Evolutionary conservation across 495 filamentous ascomycete genomes (phyloP).

Genomic region (Elasticomyces elasticus): DNA sequence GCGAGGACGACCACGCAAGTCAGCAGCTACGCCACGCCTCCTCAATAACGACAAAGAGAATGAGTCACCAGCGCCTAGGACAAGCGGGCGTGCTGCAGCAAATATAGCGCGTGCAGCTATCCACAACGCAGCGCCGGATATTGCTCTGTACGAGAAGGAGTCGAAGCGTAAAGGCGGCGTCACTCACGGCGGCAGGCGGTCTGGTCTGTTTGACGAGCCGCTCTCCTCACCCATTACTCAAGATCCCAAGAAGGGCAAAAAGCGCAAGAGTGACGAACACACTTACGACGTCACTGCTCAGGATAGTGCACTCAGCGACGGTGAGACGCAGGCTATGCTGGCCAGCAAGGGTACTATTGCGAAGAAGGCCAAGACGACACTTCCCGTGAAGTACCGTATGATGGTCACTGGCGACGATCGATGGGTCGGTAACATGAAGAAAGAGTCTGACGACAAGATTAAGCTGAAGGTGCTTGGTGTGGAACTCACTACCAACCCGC

Average conservation of each 20-base stretch:
- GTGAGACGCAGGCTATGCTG: slow-evolving; percentile 24
- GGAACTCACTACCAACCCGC: slow-evolving; percentile 58
- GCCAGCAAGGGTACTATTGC: slow-evolving; percentile 29
- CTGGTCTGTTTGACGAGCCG: slow-evolving; percentile 35
- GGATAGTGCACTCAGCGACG: slow-evolving; percentile 41
- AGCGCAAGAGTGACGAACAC: slow-evolving; percentile 36
- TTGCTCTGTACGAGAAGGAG: slow-evolving; percentile 87
- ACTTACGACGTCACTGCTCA: slow-evolving; percentile 46
- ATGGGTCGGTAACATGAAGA: slow-evolving; percentile 58
- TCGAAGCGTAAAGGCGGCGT: slow-evolving; percentile 77
- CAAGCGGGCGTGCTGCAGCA: slow-evolving; percentile 72
- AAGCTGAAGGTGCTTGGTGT: slow-evolving; percentile 79
- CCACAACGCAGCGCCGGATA: slow-evolving; percentile 68
- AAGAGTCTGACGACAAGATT: slow-evolving; percentile 72
- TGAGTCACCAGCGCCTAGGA: slow-evolving; percentile 65
- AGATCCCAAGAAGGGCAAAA: slow-evolving; percentile 17
- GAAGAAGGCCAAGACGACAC: slow-evolving; percentile 44
- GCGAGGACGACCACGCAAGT: slow-evolving; percentile 10
- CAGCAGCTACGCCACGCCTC: slow-evolving; percentile 10
- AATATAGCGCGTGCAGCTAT: slow-evolving; percentile 65
- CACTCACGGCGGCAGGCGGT: slow-evolving; percentile 60
- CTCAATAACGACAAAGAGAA: slow-evolving; percentile 61
- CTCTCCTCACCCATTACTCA: slow-evolving; percentile 6
- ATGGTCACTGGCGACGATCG: slow-evolving; percentile 68
- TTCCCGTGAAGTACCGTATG: slow-evolving; percentile 56